A percentile compares a stretch with the other conserved stretches of the same genome.
Evolutionary conservation across 805 yeast species (phyloP).

Genomic region (Metschnikowia dekortorum): DNA sequence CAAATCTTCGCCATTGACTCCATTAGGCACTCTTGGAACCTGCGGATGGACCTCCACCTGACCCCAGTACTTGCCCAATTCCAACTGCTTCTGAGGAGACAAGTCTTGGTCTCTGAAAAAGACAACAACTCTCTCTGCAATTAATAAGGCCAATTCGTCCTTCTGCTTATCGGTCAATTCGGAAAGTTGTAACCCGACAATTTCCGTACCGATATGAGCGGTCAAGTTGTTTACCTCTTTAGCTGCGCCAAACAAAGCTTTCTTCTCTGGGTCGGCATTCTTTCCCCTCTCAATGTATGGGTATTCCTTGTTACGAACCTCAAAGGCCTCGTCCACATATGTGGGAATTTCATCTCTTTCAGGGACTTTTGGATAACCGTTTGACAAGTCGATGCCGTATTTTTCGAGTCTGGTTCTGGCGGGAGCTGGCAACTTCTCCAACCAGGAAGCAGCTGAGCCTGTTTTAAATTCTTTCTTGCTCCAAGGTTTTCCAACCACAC

Average conservation of each 20-base stretch:
- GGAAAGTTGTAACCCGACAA: slow-evolving; percentile 27
- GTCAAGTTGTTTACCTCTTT: slow-evolving; percentile 27
- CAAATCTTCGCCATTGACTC: slow-evolving; percentile 11
- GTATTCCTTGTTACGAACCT: slow-evolving; percentile 20
- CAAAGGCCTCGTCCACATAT: slow-evolving; percentile 24
- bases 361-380: slow-evolving; percentile 26
- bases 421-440: slow-evolving; percentile 19
- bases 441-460: slow-evolving; percentile 14
- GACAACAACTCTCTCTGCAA: slow-evolving; percentile 30
- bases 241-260: slow-evolving; percentile 29
- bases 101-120: slow-evolving; percentile 29
- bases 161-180: slow-evolving; percentile 26
- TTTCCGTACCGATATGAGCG: slow-evolving; percentile 29
- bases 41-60: slow-evolving; percentile 24
- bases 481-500: slow-evolving; percentile 9
- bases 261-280: slow-evolving; percentile 28
- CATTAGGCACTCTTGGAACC: slow-evolving; percentile 16
- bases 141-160: slow-evolving; percentile 28
- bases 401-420: slow-evolving; percentile 22
- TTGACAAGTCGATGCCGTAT: slow-evolving; percentile 23
- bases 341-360: slow-evolving; percentile 20
- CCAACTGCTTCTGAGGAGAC: slow-evolving; percentile 28
- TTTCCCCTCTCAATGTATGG: slow-evolving; percentile 25
- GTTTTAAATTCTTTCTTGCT: slow-evolving; percentile 10
- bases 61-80: slow-evolving; percentile 29